These are phyloP conservation scores for Knoxdaviesia proteae DNA, from an alignment of 2,329 filamentous ascomycete species.

Conservation along the genomic window DNA sequence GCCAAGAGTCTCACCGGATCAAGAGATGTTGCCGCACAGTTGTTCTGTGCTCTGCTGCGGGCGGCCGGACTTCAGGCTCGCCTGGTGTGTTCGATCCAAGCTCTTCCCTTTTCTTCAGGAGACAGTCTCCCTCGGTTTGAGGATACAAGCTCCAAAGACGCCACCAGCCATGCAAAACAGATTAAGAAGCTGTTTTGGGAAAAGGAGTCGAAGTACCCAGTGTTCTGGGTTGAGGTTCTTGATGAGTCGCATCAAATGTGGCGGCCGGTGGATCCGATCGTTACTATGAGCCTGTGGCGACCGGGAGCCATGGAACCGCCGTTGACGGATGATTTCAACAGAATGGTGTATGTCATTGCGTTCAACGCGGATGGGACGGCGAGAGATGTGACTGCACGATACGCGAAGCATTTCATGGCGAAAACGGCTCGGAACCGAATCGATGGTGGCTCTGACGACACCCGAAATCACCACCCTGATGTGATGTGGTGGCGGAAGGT, in stretches of 20 bases:
- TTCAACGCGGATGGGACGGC: constrained; percentile 65
- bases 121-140: too few species aligned
- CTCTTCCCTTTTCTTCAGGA: constrained; percentile 44
- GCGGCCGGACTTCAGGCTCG: constrained; percentile 63
- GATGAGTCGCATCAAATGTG: constrained; percentile 77
- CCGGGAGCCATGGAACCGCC: constrained; percentile 66
- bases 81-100: constrained; percentile 78
- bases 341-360: constrained; percentile 62
- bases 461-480: constrained; percentile 12
- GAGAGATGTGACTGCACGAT: constrained; percentile 71
- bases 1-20: constrained; percentile 57
- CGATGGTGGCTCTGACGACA: constrained; percentile 26
- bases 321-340: constrained; percentile 53
- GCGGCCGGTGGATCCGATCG: constrained; percentile 70
- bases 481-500: constrained; percentile 32
- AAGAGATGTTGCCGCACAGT: constrained; percentile 69
- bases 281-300: constrained; percentile 57
- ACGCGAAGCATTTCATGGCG: constrained; percentile 71
- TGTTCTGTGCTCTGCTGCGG: constrained; percentile 76
- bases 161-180: too few species aligned
- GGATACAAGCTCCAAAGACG: too few species aligned
- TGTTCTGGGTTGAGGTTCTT: constrained; percentile 91
- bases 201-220: constrained; percentile 53
- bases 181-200: constrained; percentile 12
- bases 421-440: constrained; percentile 73